Conservation (phyloP, 257 asterid genomes). For the Capsicum baccatum region DNA sequence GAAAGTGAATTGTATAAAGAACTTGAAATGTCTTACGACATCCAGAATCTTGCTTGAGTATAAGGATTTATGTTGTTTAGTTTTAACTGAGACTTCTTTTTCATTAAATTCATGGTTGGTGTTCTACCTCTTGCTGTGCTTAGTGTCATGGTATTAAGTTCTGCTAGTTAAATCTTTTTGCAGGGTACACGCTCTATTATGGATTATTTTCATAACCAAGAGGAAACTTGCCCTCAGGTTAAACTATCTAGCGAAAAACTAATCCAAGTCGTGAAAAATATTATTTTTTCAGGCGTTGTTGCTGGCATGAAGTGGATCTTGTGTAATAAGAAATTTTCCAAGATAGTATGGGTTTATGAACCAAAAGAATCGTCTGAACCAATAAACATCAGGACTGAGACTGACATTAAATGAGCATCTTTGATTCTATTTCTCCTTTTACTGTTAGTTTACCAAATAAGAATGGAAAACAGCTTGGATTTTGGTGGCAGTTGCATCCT, state of each 20-base stretch:
- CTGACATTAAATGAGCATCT: no score
- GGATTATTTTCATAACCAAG: slow-evolving; percentile 68
- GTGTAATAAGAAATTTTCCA: no score
- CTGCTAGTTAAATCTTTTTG: slow-evolving; percentile 38
- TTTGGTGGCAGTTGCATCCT: slow-evolving; percentile 62
- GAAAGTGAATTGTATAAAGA: not conserved
- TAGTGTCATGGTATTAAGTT: slow-evolving; percentile 28
- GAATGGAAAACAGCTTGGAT: slow-evolving; percentile 75
- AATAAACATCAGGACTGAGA: no score
- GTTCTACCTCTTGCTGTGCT: slow-evolving; percentile 19
- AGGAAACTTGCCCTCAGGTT: slow-evolving; percentile 39
- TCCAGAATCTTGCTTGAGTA: slow-evolving; percentile 6
- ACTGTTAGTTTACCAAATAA: slow-evolving; percentile 52
- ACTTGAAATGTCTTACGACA: not conserved
- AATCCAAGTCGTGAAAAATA: slow-evolving; percentile 31
- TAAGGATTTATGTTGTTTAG: not conserved
- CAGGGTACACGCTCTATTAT: slow-evolving; percentile 92
- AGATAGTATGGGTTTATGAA: no score
- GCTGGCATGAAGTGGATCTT: no score
- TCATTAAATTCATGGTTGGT: slow-evolving; percentile 22
- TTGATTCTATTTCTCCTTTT: no score
- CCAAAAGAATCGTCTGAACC: no score
- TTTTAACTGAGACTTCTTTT: slow-evolving; percentile 10
- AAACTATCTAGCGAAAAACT: slow-evolving; percentile 45
- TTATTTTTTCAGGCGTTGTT: no score